A percentile compares a stretch with the other conserved stretches of the same genome.
These are phyloP conservation scores for Cadophora luteo-olivacea DNA, from an alignment of 2,329 filamentous ascomycete species.

Conservation along the genomic window DNA sequence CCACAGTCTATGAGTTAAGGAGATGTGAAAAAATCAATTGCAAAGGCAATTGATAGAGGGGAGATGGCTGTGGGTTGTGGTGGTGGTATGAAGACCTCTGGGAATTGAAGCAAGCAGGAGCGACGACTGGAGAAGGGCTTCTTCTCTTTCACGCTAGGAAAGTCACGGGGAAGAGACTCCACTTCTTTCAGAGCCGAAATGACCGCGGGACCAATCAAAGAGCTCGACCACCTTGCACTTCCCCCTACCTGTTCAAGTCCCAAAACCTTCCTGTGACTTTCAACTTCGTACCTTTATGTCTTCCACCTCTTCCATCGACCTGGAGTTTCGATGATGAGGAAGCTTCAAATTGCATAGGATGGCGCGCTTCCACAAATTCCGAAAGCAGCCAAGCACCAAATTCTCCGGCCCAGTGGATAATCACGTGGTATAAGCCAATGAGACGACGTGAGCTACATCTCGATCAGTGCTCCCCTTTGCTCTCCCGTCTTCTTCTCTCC, in stretches of 20 bases:
- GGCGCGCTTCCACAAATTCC: background rate
- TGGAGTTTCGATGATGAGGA: background rate
- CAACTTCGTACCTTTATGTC: background rate
- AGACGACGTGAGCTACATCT: background rate
- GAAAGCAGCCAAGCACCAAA: background rate
- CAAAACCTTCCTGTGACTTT: background rate
- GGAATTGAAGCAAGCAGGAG: conserved; percentile 27
- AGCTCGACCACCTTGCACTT: background rate
- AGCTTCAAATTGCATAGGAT: background rate
- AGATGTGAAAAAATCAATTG: conserved; percentile 66
- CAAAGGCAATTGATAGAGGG: conserved; percentile 68
- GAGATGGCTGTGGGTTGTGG: conserved; percentile 54
- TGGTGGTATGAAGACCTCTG: conserved; percentile 36
- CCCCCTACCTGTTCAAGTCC: background rate
- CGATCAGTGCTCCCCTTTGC: background rate
- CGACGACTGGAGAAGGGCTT: conserved; percentile 27
- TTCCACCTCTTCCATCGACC: background rate
- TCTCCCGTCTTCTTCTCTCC: background rate
- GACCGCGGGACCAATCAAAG: conserved; percentile 2
- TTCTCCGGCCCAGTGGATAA: conserved; percentile 1
- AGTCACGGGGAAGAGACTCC: conserved; percentile 25
- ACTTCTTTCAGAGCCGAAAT: conserved; percentile 1
- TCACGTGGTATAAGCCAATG: conserved; percentile 12
- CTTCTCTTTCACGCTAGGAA: conserved; percentile 16
- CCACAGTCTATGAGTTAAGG: conserved; percentile 59